A percentile compares a stretch with the other conserved stretches of the same genome.
Conservation (phyloP, 1,284 basidiomycete species). For the Jaminaea rosea region DNA sequence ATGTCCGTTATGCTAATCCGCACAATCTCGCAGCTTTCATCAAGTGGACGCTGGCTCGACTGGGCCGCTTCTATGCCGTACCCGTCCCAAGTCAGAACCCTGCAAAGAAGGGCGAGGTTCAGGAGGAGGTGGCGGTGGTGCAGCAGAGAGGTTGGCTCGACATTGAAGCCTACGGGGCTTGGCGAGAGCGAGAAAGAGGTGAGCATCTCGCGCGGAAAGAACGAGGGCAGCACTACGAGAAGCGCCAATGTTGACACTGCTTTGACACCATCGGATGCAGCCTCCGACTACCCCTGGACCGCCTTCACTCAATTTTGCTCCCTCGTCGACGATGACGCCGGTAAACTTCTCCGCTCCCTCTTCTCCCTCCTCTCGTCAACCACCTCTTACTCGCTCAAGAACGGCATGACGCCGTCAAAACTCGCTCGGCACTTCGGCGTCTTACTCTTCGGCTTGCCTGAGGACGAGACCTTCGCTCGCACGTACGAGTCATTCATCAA, state of each 20-base stretch:
- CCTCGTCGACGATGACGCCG: conserved; percentile 20
- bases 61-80: conserved; percentile 39
- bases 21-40: conserved; percentile 42
- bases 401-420: conserved; percentile 43
- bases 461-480: conserved; percentile 40
- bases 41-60: conserved; percentile 43
- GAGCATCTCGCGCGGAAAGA: conserved; percentile 5
- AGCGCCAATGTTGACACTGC: not conserved
- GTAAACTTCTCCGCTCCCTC: conserved; percentile 27
- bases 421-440: conserved; percentile 35
- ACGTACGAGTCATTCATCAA: conserved; percentile 41
- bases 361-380: conserved; percentile 42
- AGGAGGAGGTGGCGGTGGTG: conserved; percentile 37
- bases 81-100: conserved; percentile 12
- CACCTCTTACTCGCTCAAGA: conserved; percentile 39
- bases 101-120: conserved; percentile 16
- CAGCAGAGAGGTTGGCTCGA: conserved; percentile 44
- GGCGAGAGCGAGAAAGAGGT: conserved; percentile 33
- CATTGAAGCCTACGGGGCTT: conserved; percentile 32
- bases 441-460: conserved; percentile 41
- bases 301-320: conserved; percentile 15
- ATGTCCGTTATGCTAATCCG: conserved; percentile 29
- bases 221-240: no score
- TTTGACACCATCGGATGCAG: not conserved
- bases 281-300: conserved; percentile 11